Conservation (phyloP, 192 early-diverging fungal species). For the Podila clonocystis region DNA sequence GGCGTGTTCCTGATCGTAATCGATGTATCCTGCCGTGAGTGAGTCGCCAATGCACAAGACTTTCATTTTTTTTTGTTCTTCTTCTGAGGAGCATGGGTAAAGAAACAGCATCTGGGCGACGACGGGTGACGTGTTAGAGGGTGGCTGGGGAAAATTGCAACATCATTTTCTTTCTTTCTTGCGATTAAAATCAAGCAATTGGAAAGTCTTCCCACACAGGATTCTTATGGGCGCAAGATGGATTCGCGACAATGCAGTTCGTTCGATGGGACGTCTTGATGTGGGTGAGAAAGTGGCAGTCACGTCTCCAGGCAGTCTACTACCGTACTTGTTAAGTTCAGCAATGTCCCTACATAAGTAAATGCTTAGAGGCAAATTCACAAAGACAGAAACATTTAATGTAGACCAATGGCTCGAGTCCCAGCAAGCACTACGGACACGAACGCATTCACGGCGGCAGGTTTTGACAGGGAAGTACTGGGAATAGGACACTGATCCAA, state of each 20-base stretch:
- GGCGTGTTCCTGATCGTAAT: not conserved
- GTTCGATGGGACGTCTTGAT: too few species aligned
- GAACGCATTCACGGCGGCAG: slow-evolving; percentile 20
- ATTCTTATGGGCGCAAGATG: too few species aligned
- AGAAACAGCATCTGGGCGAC: not conserved
- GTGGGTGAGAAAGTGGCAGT: too few species aligned
- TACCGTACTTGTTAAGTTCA: too few species aligned
- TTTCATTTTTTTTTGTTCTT: not conserved
- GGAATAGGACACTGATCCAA: slow-evolving; percentile 7
- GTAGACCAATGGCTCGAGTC: slow-evolving; percentile 6
- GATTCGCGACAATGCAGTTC: too few species aligned
- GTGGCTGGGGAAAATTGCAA: not conserved
- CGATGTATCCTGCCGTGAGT: slow-evolving; percentile 11
- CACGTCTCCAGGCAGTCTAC: too few species aligned
- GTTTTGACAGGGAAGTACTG: slow-evolving; percentile 17
- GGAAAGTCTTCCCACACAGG: too few species aligned
- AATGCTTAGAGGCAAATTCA: too few species aligned
- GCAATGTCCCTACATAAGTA: too few species aligned
- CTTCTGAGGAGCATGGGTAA: not conserved
- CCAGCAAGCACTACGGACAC: slow-evolving; percentile 17
- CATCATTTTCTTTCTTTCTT: not conserved
- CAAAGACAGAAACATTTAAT: not conserved
- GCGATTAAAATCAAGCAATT: too few species aligned
- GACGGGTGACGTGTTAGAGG: not conserved
- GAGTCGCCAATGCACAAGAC: slow-evolving; percentile 25